Evolutionary conservation across 2,329 filamentous ascomycete species (phyloP).

Genomic region (Cercospora brassicicola): DNA sequence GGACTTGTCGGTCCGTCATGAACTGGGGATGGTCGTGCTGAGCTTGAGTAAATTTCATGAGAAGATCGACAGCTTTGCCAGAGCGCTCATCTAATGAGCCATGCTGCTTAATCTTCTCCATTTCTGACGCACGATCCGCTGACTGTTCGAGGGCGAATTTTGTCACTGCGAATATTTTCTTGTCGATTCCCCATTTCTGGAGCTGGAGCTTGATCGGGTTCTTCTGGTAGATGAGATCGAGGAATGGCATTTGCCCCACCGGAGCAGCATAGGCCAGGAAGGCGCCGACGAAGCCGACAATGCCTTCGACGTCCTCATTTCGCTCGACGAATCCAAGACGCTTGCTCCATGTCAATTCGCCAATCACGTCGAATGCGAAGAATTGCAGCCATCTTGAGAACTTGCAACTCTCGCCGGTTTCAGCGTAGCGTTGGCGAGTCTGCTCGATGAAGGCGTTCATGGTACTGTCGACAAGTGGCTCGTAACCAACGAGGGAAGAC

Average conservation of each 20-base stretch:
- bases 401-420: slow-evolving; percentile 54
- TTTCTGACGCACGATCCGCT: slow-evolving; percentile 61
- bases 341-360: slow-evolving; percentile 74
- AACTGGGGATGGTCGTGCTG: slow-evolving; percentile 67
- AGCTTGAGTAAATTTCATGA: slow-evolving; percentile 71
- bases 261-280: slow-evolving; percentile 72
- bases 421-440: slow-evolving; percentile 47
- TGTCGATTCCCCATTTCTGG: slow-evolving; percentile 65
- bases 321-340: slow-evolving; percentile 73
- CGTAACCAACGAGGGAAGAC: slow-evolving; percentile 74
- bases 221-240: slow-evolving; percentile 70
- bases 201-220: slow-evolving; percentile 71
- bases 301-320: slow-evolving; percentile 73
- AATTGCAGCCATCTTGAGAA: slow-evolving; percentile 74
- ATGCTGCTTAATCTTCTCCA: slow-evolving; percentile 49
- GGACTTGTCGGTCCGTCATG: slow-evolving; percentile 68
- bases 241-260: slow-evolving; percentile 70
- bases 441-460: slow-evolving; percentile 66
- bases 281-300: slow-evolving; percentile 63
- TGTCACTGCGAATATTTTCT: slow-evolving; percentile 70
- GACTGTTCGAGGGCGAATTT: slow-evolving; percentile 69
- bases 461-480: slow-evolving; percentile 76
- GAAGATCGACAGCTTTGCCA: slow-evolving; percentile 57
- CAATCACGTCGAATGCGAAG: slow-evolving; percentile 80
- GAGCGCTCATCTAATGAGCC: slow-evolving; percentile 40